Base-by-base conservation (phyloP, 805 yeast species). In the Ogataea allantospora region DNA sequence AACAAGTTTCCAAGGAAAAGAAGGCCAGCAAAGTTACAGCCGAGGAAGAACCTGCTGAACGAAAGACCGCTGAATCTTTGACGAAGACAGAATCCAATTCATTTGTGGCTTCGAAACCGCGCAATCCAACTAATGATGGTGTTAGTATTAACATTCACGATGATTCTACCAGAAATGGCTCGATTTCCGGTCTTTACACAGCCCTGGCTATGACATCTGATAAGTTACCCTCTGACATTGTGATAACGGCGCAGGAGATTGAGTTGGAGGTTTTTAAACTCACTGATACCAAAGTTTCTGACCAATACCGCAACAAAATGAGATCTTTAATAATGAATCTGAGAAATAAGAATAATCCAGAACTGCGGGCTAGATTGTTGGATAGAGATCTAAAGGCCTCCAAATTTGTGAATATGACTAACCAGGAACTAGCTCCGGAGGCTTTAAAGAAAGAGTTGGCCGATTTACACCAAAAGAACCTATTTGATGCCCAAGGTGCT, bases 401-500 rank as follows among this genome's bases (percentile, higher is more conserved):
- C 10, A 73, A 77, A 32, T 75, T 93, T 50, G 81, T 83, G 32
- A 73, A 63, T 23, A 89, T 95, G 95, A 69, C 82, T 22, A 91
- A 96, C n/a, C 87, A 83, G 56, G 99, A 93, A 50, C 74, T 93
- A 80, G 98, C 98, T 0, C 95, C 97, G 3, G 96, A 86, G 55
- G 79, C 87, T 22, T 73, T 93, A 51, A 87, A 84, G 63, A 75
- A 82, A 60, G 93, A 89, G 59, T 72, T 89, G 50, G 95, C 88
- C 54, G 80, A 83, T 54, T 74, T 93, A 51, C 88, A 86, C 55
- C 82, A 85, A 59, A 84, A 87, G 62, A 93, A 93, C 62, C 70
- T 93, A 58, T 91, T 85, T 63, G 95, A 91, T 58, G 99, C 99
- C 2, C 97, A 88, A 65, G 96, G 97, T 53, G 98, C 99, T 6